These are phyloP conservation scores for Hippophae gyantsensis DNA, from an alignment of 306 rosid species.

Conservation along the genomic window DNA sequence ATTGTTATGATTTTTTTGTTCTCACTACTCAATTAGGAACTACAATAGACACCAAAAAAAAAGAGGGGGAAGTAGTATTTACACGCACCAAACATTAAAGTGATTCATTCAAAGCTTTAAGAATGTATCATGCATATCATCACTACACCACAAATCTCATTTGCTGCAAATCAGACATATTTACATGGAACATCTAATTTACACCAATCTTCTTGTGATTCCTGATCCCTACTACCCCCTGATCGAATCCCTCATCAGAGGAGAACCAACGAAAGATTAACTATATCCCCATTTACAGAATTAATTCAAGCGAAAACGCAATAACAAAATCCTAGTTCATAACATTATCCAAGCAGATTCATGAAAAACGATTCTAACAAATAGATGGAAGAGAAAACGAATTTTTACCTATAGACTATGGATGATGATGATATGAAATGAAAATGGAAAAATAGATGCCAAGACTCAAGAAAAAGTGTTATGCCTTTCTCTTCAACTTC, in stretches of 20 bases:
- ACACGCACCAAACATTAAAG: too few species aligned
- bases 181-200: too few species aligned
- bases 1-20: too few species aligned
- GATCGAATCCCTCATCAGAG: constrained; percentile 7
- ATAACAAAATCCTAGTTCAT: background rate
- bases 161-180: too few species aligned
- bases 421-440: constrained; percentile 6
- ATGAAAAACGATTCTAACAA: background rate
- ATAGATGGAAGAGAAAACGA: background rate
- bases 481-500: constrained; percentile 7
- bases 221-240: constrained; percentile 6
- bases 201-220: too few species aligned
- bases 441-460: background rate
- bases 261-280: constrained; percentile 3
- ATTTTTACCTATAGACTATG: background rate
- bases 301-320: background rate
- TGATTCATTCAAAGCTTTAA: too few species aligned
- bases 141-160: too few species aligned
- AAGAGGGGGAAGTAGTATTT: too few species aligned
- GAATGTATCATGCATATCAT: too few species aligned
- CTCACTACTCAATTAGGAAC: too few species aligned
- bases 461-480: constrained; percentile 1
- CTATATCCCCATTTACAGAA: constrained; percentile 8
- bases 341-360: constrained; percentile 7
- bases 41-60: too few species aligned